Base-by-base conservation (phyloP, 2,329 filamentous ascomycete species). In the Chalaropsis ovoidea region DNA sequence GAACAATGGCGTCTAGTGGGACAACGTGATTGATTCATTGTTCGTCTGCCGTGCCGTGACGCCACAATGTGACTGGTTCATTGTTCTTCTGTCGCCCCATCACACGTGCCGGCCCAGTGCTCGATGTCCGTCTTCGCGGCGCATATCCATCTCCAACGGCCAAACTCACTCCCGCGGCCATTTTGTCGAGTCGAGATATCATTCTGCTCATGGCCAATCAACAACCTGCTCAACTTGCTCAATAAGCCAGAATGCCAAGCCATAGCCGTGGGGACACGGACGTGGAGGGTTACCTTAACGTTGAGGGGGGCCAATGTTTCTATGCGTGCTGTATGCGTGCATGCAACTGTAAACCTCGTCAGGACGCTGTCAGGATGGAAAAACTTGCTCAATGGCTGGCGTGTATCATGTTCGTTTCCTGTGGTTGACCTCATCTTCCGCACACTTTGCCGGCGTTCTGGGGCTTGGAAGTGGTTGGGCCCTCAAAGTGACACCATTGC, bases 201-300 rank as follows among this genome's bases (percentile, higher is more conserved):
- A 15, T 60, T 4, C 31, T 35, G 54, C 24, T 24, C 60, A 41
- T 17, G 41, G 11, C 52, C 52, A 58, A 58, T 58, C 52, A 58
- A 58, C n/a, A 62, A 62, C 61, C 42, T 62, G 41, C 61, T 62
- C 61, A 62, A 47, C 17, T 13, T 47, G 22, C 61, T 62, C 61
- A 62, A 62, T 49, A 49, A 27, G 52, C 52, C 24, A 35, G 52
- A 15, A n/a, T 10, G 52, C 52, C 27, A 58, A 58, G 52, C 24
- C 52, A 27, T 35, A n/a, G 52, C 24, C 52, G 27, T n/a, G 17
- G n/a, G 24, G 17, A 58, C 52, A 58, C 52, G 17, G 52, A 58
- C 52, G 52, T 58, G 24, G 27, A 35, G 52, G 27, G 52, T n/a
- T 58, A 17, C 52, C 10, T 31, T 58, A 17, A 8, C 13, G 4